These are phyloP conservation scores for Hypericum androsaemum DNA, from an alignment of 345 rosid species.

Conservation along the genomic window DNA sequence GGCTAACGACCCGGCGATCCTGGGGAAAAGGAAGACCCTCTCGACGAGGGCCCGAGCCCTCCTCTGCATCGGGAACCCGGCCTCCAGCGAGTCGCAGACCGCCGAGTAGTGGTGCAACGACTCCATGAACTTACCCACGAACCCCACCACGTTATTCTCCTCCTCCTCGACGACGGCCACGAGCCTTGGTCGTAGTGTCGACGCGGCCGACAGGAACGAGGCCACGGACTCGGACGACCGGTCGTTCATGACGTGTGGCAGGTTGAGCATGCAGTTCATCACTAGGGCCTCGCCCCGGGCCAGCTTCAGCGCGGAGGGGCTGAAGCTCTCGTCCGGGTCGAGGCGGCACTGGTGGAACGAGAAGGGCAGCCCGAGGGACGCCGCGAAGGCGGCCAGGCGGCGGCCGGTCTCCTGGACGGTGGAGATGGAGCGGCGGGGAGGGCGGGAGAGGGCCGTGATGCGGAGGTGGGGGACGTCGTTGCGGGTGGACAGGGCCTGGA, in stretches of 20 bases:
- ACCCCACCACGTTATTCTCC: constrained; percentile 41
- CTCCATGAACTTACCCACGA: constrained; percentile 64
- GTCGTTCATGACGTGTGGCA: constrained; percentile 45
- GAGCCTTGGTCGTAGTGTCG: constrained; percentile 42
- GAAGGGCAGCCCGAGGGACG: constrained; percentile 68
- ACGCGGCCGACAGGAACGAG: constrained; percentile 53
- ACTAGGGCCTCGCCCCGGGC: constrained; percentile 70
- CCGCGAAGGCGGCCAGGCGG: constrained; percentile 54
- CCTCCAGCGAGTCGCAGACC: constrained; percentile 71
- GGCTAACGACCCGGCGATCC: constrained; percentile 43
- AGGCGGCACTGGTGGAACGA: constrained; percentile 70
- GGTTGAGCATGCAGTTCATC: constrained; percentile 68
- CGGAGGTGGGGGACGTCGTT: constrained; percentile 61
- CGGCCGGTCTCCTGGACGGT: constrained; percentile 77
- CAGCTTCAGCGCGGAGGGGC: constrained; percentile 39
- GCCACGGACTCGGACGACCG: constrained; percentile 46
- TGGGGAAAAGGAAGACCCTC: constrained; percentile 56
- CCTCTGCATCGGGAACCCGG: constrained; percentile 57
- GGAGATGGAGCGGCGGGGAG: constrained; percentile 39
- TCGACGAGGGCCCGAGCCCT: constrained; percentile 59
- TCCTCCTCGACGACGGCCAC: constrained; percentile 68
- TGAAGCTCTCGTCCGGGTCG: constrained; percentile 49
- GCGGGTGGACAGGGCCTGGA: constrained; percentile 64
- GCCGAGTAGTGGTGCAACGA: constrained; percentile 79
- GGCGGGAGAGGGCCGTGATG: constrained; percentile 64